Evolutionary conservation across 2,329 filamentous ascomycete genomes (phyloP).

Genomic region (Chaetomiaceae sp.): DNA sequence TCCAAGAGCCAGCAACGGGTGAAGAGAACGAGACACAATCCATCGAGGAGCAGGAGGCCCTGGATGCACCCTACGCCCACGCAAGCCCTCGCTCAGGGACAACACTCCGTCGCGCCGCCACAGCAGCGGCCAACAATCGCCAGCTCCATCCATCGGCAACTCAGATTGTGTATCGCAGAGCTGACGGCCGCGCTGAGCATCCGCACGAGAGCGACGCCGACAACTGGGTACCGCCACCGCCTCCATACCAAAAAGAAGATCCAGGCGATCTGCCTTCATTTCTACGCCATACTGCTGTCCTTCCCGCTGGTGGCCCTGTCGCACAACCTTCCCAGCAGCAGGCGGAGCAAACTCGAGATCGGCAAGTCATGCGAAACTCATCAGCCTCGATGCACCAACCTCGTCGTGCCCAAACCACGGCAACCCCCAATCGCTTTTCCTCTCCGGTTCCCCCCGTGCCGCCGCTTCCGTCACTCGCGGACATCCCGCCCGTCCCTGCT

Average conservation of each 20-base stretch:
- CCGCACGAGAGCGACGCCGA: constrained; percentile 85
- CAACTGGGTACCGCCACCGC: constrained; percentile 82
- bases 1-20: constrained; percentile 15
- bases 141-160: constrained; percentile 57
- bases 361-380: constrained; percentile 14
- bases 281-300: constrained; percentile 40
- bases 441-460: constrained; percentile 21
- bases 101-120: constrained; percentile 67
- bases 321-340: neutral
- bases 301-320: constrained; percentile 15
- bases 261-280: constrained; percentile 53
- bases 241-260: constrained; percentile 68
- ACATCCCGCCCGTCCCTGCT: constrained; percentile 22
- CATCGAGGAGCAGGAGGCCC: constrained; percentile 54
- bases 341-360: neutral
- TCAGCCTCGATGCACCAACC: constrained; percentile 19
- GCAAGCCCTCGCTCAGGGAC: constrained; percentile 65
- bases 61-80: constrained; percentile 69
- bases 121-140: constrained; percentile 70
- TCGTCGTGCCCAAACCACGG: constrained; percentile 17
- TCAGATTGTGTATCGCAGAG: constrained; percentile 59
- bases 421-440: constrained; percentile 14
- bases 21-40: constrained; percentile 44
- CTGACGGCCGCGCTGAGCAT: constrained; percentile 65
- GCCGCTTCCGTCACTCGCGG: constrained; percentile 23